Conservation (phyloP, 352 stramenopile species). For the Phytophthora pisi region DNA sequence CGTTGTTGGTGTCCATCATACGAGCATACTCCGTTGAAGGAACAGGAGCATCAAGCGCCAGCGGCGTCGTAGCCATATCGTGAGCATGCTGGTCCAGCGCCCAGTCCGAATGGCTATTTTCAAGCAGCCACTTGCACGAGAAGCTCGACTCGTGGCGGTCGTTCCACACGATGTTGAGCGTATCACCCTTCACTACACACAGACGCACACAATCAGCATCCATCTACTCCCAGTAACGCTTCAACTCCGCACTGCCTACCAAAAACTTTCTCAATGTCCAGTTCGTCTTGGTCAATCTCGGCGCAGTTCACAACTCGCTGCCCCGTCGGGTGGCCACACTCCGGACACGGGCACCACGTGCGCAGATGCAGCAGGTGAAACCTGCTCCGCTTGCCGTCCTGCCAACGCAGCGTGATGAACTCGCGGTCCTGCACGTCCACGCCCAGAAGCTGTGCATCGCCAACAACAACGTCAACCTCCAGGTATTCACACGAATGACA, state of each 20-base stretch:
- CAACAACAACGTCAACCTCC: constrained; percentile 4
- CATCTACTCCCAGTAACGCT: background rate
- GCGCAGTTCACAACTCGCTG: constrained; percentile 83
- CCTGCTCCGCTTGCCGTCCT: constrained; percentile 67
- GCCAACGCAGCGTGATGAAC: constrained; percentile 81
- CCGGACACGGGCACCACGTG: constrained; percentile 72
- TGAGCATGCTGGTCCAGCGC: constrained; percentile 53
- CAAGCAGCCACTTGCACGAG: constrained; percentile 67
- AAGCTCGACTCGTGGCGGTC: constrained; percentile 76
- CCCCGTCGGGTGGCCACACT: constrained; percentile 77
- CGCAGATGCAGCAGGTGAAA: constrained; percentile 82
- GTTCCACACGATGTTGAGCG: constrained; percentile 74
- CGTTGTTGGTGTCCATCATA: constrained; percentile 71
- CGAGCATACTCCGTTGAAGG: constrained; percentile 60
- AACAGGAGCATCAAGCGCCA: constrained; percentile 56
- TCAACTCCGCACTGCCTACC: constrained; percentile 38
- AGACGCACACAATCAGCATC: background rate
- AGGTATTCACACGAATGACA: background rate
- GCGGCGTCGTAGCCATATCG: constrained; percentile 51
- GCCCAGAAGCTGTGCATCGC: constrained; percentile 47
- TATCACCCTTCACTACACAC: constrained; percentile 67
- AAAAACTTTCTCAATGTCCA: constrained; percentile 79
- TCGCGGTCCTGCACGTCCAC: constrained; percentile 78
- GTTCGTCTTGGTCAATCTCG: constrained; percentile 52
- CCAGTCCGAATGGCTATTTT: constrained; percentile 78